These are phyloP conservation scores for Coprinopsis strossmayeri DNA, from an alignment of 768 basidiomycete species.

Conservation along the genomic window DNA sequence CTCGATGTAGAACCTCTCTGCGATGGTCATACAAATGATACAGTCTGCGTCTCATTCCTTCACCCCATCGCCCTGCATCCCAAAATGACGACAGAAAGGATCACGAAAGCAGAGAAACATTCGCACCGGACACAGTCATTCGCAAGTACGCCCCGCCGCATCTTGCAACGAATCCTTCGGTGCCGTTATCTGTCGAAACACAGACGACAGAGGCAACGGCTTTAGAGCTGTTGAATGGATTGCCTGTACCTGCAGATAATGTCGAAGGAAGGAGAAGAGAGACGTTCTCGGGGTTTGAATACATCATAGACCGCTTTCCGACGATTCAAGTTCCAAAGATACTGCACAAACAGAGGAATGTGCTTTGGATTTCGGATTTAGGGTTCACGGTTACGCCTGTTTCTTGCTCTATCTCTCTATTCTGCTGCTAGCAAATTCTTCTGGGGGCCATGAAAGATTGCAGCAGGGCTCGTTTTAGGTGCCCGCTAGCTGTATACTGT, in stretches of 20 bases:
- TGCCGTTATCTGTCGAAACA: constrained; percentile 15
- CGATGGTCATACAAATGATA: constrained; percentile 19
- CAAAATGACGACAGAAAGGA: neutral
- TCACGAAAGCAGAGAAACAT: no score
- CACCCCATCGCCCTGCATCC: constrained; percentile 10
- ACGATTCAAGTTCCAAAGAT: constrained; percentile 13
- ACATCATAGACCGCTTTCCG: neutral
- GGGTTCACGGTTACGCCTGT: constrained; percentile 12
- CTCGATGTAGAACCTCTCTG: constrained; percentile 7
- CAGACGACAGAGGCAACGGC: constrained; percentile 19
- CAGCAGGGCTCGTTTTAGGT: no score
- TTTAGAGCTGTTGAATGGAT: no score
- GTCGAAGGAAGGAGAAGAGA: no score
- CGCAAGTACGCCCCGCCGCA: constrained; percentile 21
- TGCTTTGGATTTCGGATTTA: constrained; percentile 21
- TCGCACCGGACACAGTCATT: constrained; percentile 5
- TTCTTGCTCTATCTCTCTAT: no score
- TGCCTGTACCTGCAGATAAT: no score
- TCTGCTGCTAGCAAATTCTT: no score
- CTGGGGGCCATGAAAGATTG: no score
- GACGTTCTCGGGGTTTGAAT: constrained; percentile 5
- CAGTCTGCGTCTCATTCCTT: constrained; percentile 16
- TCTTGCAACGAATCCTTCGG: constrained; percentile 15
- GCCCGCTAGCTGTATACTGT: no score
- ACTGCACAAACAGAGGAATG: constrained; percentile 14